phyloP scores from a whole-genome alignment of 441 rosid species.

The Pelargonium australe region DNA sequence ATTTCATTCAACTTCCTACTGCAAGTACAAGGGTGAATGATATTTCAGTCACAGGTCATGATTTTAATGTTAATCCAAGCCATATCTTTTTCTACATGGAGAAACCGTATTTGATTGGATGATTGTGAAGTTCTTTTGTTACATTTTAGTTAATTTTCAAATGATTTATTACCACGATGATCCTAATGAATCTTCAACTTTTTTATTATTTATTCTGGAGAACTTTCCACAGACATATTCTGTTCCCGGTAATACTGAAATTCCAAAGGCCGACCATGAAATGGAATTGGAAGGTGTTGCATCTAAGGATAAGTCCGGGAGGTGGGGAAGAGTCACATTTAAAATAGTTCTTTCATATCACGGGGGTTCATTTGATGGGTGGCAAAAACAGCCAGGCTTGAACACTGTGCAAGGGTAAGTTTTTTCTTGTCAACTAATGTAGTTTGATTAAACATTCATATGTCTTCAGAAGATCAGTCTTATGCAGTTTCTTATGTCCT shows the following conservation, averaged over 20 bases:
- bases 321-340: conserved; percentile 77
- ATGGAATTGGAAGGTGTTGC: conserved; percentile 27
- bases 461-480: too few relatives aligned
- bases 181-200: neutral
- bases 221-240: conserved; percentile 32
- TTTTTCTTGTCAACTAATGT: conserved; percentile 12
- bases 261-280: conserved; percentile 21
- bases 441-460: neutral
- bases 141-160: neutral
- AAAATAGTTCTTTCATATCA: conserved; percentile 75
- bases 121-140: neutral
- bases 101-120: neutral
- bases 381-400: conserved; percentile 90
- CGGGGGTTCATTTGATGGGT: conserved; percentile 87
- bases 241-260: conserved; percentile 29
- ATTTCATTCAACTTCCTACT: neutral
- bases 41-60: neutral
- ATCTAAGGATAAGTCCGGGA: conserved; percentile 44
- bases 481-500: too few relatives aligned
- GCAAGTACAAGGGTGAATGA: neutral
- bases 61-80: neutral
- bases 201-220: conserved; percentile 13
- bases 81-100: neutral
- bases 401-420: conserved; percentile 81
- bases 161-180: neutral